Evolutionary conservation across 768 basidiomycete species (phyloP).

Genomic region (Tephrocybe sp.): DNA sequence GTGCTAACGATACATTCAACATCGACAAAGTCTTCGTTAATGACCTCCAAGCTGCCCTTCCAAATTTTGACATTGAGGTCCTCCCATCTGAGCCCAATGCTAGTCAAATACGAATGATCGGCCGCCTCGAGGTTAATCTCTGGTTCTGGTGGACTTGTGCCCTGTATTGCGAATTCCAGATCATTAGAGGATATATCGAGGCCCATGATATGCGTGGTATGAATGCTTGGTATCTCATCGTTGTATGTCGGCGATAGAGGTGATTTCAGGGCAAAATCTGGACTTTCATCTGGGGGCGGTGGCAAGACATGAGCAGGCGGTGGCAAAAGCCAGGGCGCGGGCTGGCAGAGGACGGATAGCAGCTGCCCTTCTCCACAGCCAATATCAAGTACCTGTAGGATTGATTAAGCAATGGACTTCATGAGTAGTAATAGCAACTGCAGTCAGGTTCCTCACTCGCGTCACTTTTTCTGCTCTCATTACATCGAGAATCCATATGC

Average conservation of each 20-base stretch:
- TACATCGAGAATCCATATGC: conserved; percentile 67
- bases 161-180: conserved; percentile 51
- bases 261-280: conserved; percentile 16
- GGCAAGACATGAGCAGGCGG: conserved; percentile 31
- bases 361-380: conserved; percentile 85
- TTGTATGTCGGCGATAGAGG: conserved; percentile 29
- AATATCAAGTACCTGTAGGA: conserved; percentile 66
- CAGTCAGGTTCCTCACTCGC: conserved; percentile 34
- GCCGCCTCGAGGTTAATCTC: conserved; percentile 20
- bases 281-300: conserved; percentile 8
- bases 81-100: conserved; percentile 59
- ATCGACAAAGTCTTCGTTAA: conserved; percentile 64
- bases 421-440: neutral
- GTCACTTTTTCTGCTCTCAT: conserved; percentile 55
- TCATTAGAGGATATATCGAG: conserved; percentile 60
- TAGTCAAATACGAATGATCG: conserved; percentile 20
- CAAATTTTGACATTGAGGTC: conserved; percentile 63
- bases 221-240: conserved; percentile 55
- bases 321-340: conserved; percentile 65
- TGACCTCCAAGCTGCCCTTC: conserved; percentile 67
- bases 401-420: neutral
- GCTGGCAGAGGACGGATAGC: conserved; percentile 65
- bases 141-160: conserved; percentile 38
- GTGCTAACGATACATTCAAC: conserved; percentile 73
- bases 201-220: conserved; percentile 55